Conservation (phyloP, 768 basidiomycete genomes). For the Termitomyces eurrhizus region DNA sequence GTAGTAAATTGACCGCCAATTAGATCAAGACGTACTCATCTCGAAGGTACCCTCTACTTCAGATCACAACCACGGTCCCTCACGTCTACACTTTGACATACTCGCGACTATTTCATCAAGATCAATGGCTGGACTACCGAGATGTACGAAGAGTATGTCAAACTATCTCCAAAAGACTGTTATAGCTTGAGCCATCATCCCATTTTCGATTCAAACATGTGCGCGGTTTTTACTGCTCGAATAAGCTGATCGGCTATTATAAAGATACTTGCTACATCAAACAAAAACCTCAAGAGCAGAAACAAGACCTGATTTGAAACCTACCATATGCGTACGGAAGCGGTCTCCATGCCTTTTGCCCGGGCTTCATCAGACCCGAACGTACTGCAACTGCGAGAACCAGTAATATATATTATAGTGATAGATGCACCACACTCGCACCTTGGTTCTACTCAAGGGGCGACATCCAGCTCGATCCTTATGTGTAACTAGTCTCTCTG, state of each 20-base stretch:
- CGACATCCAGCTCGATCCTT: not conserved
- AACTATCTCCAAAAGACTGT: not conserved
- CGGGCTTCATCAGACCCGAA: not conserved
- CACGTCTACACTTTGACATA: not conserved
- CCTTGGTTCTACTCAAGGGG: not conserved
- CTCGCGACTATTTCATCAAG: not conserved
- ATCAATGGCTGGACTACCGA: not conserved
- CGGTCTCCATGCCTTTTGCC: not conserved
- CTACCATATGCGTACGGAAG: not conserved
- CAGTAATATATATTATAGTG: not conserved
- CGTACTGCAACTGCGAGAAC: not conserved
- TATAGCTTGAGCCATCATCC: not conserved
- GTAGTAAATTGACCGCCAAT: not conserved
- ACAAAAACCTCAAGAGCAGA: not conserved
- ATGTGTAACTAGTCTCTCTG: no score
- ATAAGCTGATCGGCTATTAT: not conserved
- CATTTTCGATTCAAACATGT: not conserved
- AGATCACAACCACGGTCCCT: not conserved
- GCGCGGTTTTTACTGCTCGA: not conserved
- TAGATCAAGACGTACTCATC: constrained; percentile 18
- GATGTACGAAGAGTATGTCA: not conserved
- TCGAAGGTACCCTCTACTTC: not conserved
- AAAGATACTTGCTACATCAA: not conserved
- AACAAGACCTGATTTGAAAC: not conserved
- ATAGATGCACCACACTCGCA: not conserved